Evolutionary conservation across 208 protist species (phyloP), one percentile per base, ranked within the genome.

Genomic region (Trypanosoma avium): DNA sequence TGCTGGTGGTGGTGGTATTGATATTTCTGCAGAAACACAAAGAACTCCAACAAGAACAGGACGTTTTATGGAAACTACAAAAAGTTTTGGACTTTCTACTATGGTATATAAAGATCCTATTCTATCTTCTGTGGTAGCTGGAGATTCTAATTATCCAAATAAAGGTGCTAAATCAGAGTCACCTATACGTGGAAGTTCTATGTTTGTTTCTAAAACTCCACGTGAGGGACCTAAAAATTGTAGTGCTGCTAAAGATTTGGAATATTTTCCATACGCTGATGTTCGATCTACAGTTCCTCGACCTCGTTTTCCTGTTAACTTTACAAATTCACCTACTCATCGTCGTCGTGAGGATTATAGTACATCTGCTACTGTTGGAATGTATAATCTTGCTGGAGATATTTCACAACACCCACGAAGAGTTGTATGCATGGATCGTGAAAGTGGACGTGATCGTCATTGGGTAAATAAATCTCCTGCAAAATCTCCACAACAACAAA

Each of bases 181-280:
- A 35, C 54, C 35, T 35, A 4, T 8, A 15, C 12, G 13, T 45
- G 84, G 84, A 36, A 91, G 73, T 54, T 86, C 66, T 45, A 85
- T 88, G 77, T 92, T 92, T 55, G 24, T 82, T 27, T 87, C 80
- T 24, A 61, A 77, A 59, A 75, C 81, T 22, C 56, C 56, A 24
- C 86, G 86, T 42, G 53, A 72, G 46, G 47, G 48, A 12, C 42
- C 26, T 32, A 9, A 13, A 30, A 36, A 29, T 21, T 78, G 75
- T 57, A 79, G 75, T 22, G 70, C 77, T 3, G 86, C 86, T 21
- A 79, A 79, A 15, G 86, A 92, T 64, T 54, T 84, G 35, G 73
- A 67, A 22, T 92, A 92, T 67, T 88, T 79, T 75, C 86, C 86
- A 6, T 92, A 89, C 50, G 75, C 86, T 1, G 86, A 92, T 61